Percentiles rank a stretch among this genome's conserved stretches.
Evolutionary conservation across 345 rosid genomes (phyloP).

Genomic region (Dovyalis caffra): DNA sequence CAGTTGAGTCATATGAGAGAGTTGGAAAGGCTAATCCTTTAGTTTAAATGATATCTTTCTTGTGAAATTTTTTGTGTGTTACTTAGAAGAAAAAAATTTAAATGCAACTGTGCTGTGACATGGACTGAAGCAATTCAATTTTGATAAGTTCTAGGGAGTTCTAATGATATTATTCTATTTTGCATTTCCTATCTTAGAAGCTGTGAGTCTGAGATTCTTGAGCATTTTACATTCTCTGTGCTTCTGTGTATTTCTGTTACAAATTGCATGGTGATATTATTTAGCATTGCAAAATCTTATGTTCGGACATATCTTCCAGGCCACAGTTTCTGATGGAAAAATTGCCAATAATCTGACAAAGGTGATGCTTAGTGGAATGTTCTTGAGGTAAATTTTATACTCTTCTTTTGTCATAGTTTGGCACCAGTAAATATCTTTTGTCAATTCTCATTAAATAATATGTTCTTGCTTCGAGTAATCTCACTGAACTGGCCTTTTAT

Average conservation of each 20-base stretch:
- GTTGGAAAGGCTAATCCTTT: background rate
- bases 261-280: background rate
- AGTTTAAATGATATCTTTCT: background rate
- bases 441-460: background rate
- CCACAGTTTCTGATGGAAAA: constrained; percentile 91
- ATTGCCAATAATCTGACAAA: constrained; percentile 69
- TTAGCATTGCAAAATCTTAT: constrained; percentile 18
- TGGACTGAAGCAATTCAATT: background rate
- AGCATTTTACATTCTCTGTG: background rate
- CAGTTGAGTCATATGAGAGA: background rate
- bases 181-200: background rate
- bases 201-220: constrained; percentile 4
- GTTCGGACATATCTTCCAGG: constrained; percentile 46
- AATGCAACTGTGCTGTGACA: background rate
- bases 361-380: constrained; percentile 72
- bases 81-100: background rate
- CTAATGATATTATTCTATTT: background rate
- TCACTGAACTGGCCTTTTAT: background rate
- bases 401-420: background rate
- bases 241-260: constrained; percentile 1
- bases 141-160: background rate
- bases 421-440: background rate
- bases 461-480: constrained; percentile 1
- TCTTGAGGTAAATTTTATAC: constrained; percentile 62
- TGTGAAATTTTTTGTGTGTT: background rate